These are phyloP conservation scores for Hypsizygus ulmarius DNA, from an alignment of 1,284 basidiomycete species.

Conservation along the genomic window DNA sequence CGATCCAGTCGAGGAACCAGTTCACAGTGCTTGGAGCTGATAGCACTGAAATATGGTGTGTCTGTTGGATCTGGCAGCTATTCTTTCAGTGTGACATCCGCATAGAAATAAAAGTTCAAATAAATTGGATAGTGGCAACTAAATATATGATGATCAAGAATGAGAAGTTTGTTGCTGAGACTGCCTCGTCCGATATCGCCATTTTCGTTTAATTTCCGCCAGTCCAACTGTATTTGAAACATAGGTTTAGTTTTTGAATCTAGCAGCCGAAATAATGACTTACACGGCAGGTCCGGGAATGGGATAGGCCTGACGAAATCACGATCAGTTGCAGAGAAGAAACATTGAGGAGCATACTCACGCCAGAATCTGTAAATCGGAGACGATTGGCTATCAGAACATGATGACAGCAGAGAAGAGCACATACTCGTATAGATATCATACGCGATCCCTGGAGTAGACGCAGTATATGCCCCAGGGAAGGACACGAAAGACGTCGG, in stretches of 20 bases:
- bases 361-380: constrained; percentile 22
- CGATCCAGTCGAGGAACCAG: constrained; percentile 7
- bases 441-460: constrained; percentile 39
- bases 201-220: constrained; percentile 19
- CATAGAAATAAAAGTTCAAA: no score
- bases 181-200: not conserved
- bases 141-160: no score
- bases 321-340: not conserved
- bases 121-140: no score
- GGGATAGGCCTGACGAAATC: constrained; percentile 31
- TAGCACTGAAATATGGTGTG: constrained; percentile 1
- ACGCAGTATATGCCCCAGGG: constrained; percentile 48
- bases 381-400: not conserved
- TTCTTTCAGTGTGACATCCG: constrained; percentile 9
- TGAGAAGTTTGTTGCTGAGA: not conserved
- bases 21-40: constrained; percentile 1
- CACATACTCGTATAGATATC: constrained; percentile 40
- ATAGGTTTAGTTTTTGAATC: not conserved
- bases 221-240: constrained; percentile 27
- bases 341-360: constrained; percentile 18
- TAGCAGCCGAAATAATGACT: constrained; percentile 4
- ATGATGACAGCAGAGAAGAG: not conserved
- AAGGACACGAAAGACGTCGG: constrained; percentile 52
- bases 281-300: constrained; percentile 44
- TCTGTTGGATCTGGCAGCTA: constrained; percentile 16